phyloP scores from a whole-genome alignment of 257 asterid genomes.

The Capsicum baccatum region DNA sequence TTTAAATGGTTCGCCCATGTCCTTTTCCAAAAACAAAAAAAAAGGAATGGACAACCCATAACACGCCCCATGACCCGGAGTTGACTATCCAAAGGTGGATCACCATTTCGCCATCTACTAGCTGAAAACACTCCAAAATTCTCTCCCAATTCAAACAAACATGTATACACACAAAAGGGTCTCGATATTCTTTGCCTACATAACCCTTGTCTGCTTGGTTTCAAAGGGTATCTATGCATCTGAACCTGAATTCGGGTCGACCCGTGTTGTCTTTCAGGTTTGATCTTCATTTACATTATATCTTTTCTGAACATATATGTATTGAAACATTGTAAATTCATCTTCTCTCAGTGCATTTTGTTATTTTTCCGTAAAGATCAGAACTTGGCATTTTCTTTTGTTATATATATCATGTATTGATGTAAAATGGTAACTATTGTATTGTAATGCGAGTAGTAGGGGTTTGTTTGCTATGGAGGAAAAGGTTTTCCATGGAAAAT shows the following conservation, averaged over 20 bases:
- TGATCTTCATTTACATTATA: neutral
- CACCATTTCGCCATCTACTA: neutral
- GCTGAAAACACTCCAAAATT: neutral
- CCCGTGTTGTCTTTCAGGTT: slow-evolving; percentile 76
- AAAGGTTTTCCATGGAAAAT: too few relatives aligned
- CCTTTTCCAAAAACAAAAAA: too few relatives aligned
- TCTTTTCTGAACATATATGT: slow-evolving; percentile 1
- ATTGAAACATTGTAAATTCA: neutral
- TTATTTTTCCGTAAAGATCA: neutral
- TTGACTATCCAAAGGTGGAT: neutral
- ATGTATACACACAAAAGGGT: slow-evolving; percentile 42
- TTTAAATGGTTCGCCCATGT: too few relatives aligned
- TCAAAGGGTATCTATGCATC: slow-evolving; percentile 45
- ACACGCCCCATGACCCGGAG: slow-evolving; percentile 9
- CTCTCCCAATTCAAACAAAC: slow-evolving; percentile 46
- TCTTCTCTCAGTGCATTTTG: neutral
- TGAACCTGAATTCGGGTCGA: slow-evolving; percentile 61
- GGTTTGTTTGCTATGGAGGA: too few relatives aligned
- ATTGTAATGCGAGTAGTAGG: neutral
- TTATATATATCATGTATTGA: neutral
- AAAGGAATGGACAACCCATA: neutral
- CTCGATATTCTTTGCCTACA: slow-evolving; percentile 39
- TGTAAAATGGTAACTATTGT: neutral
- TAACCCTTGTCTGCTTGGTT: slow-evolving; percentile 41
- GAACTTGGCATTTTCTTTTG: neutral